Evolutionary conservation across 2,329 filamentous ascomycete genomes (phyloP), one percentile per base, ranked within the genome.

Genomic region (Myriosclerotinia scirpicola): DNA sequence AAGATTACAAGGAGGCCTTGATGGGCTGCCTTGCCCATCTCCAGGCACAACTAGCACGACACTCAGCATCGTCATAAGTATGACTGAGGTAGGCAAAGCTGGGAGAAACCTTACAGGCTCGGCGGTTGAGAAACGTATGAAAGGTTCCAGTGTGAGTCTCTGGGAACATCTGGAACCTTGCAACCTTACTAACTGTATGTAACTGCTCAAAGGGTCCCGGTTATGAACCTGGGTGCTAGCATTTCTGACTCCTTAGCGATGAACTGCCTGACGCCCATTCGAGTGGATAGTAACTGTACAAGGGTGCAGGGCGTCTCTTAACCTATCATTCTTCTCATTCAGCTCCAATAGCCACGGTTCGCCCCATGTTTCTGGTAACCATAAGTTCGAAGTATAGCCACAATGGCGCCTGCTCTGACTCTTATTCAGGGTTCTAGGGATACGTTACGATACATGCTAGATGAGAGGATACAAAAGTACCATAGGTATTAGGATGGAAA

Each of bases 1-100:
- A 54, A 30, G 4, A 53, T 53, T 61, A 26, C 55, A 34, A 53
- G 36, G 54, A 60, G 64, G 46, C 20, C 17, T 38, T 42, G 36
- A 17, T 17, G 34, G 53, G 42, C 40, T 64, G 40, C 34, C 53
- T 38, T 44, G 53, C 34, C 40, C 40, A 34, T 20, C 44, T 50
- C 30, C 42, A 60, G 44, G 61, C 58, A 60, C 36, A 48, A 22
- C 26, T 40, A n/a, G 44, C 26, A 52, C 46, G 34, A 65, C 34
- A 26, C 40, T 36, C 30, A 44, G 61, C 61, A 64, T 60, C 42
- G 54, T 65, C 63, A 60, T 65, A 20, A 40, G 36, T 65, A 53
- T 65, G 63, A 65, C 63, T 65, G 63, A 59, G 46, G 36, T 53
- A 53, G 63, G 55, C 38, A 65, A 58, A 65, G 42, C 54, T 60